Evolutionary conservation across 305 asterid species (phyloP).

Genomic region (Fraxinus platypoda): DNA sequence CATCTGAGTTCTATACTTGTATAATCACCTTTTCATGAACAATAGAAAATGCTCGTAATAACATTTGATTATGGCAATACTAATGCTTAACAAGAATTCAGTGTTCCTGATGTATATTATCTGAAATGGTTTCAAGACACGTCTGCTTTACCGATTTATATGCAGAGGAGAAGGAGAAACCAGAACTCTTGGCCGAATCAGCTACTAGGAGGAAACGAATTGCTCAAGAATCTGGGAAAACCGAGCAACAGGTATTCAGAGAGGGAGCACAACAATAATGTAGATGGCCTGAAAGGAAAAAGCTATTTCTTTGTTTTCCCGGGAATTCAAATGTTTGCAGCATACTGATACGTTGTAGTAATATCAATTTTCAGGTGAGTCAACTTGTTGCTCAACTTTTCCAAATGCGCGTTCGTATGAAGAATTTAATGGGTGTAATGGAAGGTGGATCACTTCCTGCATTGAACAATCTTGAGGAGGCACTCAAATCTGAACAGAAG

Average conservation of each 20-base stretch:
- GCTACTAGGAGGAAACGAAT: slow-evolving; percentile 73
- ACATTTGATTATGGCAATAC: background rate
- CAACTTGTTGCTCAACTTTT: slow-evolving; percentile 94
- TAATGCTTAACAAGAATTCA: background rate
- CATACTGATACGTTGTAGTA: slow-evolving; percentile 8
- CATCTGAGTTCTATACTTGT: background rate
- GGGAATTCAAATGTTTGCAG: background rate
- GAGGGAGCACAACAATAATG: background rate
- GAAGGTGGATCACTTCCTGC: slow-evolving; percentile 93
- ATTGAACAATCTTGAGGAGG: slow-evolving; percentile 82
- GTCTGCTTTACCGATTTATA: slow-evolving; percentile 22
- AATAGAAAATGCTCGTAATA: background rate
- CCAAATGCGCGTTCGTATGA: slow-evolving; percentile 97
- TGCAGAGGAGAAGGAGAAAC: slow-evolving; percentile 96
- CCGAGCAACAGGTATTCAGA: slow-evolving; percentile 81
- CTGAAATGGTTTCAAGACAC: slow-evolving; percentile 17
- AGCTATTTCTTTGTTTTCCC: background rate
- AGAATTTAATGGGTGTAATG: slow-evolving; percentile 95
- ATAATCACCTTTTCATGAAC: background rate
- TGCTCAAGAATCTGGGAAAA: slow-evolving; percentile 90
- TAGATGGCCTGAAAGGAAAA: slow-evolving; percentile 19
- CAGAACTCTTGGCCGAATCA: slow-evolving; percentile 92
- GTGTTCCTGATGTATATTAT: slow-evolving; percentile 12
- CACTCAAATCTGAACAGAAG: slow-evolving; percentile 75
- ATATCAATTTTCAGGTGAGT: slow-evolving; percentile 55